Evolutionary conservation across 108 stramenopile genomes (phyloP).

Genomic region (Skeletonema menzelii): DNA sequence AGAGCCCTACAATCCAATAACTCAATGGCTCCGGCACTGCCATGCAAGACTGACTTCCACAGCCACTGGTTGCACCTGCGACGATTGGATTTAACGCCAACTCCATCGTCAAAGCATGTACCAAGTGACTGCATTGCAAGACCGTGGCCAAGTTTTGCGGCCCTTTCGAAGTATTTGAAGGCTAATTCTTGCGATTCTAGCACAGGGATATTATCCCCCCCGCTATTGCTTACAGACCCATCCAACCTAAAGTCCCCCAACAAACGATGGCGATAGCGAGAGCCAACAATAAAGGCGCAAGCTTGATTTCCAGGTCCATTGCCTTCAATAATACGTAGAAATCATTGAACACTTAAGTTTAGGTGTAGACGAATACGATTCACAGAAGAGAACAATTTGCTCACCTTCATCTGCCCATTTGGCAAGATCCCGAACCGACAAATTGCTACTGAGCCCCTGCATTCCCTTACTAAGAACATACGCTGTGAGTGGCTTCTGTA

Average conservation of each 20-base stretch:
- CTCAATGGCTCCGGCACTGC: slow-evolving; percentile 16
- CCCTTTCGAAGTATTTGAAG: slow-evolving; percentile 15
- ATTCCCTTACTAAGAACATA: neutral
- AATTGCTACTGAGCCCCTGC: neutral
- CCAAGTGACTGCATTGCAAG: slow-evolving; percentile 18
- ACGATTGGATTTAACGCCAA: slow-evolving; percentile 4
- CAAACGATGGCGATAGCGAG: neutral
- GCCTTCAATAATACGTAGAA: neutral
- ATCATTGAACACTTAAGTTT: too few relatives aligned
- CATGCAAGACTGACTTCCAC: slow-evolving; percentile 4
- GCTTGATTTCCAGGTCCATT: slow-evolving; percentile 2
- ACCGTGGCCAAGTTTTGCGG: slow-evolving; percentile 12
- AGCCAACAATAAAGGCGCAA: neutral
- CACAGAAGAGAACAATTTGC: too few relatives aligned
- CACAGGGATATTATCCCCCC: slow-evolving; percentile 5
- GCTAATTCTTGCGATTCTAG: slow-evolving; percentile 16
- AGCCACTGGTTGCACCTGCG: slow-evolving; percentile 22
- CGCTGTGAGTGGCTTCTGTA: neutral
- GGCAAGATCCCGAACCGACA: neutral
- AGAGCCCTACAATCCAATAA: neutral
- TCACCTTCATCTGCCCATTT: neutral
- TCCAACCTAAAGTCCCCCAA: neutral
- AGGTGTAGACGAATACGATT: too few relatives aligned
- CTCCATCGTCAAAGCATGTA: slow-evolving; percentile 13
- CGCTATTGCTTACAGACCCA: neutral